Conservation (phyloP, 192 early-diverging fungal species). For the Backusella parvicylindrica region DNA sequence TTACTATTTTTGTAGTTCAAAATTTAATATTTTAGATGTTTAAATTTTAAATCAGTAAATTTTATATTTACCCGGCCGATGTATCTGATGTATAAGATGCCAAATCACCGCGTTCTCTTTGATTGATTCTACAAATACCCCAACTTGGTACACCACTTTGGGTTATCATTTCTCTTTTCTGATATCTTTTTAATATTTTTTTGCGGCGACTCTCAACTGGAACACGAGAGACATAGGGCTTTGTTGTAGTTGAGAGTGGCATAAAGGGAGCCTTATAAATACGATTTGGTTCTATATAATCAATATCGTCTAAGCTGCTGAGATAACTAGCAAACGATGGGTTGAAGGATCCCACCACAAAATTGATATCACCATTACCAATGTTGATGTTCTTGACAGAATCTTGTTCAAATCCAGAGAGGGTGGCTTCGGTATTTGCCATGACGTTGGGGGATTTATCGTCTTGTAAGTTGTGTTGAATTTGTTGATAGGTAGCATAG, state of each 20-base stretch:
- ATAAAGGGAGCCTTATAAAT: constrained; percentile 10
- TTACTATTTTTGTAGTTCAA: not conserved
- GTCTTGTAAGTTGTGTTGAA: not conserved
- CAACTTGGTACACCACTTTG: constrained; percentile 30
- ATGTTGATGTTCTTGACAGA: not conserved
- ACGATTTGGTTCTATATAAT: constrained; percentile 29
- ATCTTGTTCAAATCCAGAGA: not conserved
- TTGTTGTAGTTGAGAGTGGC: not conserved
- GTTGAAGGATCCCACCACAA: constrained; percentile 16
- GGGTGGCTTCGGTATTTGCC: not conserved
- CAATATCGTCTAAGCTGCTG: constrained; percentile 2
- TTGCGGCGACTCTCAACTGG: not conserved
- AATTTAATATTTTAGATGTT: not conserved
- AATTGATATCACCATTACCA: not conserved
- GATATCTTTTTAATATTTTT: not conserved
- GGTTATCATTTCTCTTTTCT: not conserved
- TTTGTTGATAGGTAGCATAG: not conserved
- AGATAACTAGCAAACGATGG: constrained; percentile 21
- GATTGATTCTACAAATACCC: constrained; percentile 46
- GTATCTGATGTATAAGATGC: constrained; percentile 51
- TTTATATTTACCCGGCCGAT: constrained; percentile 47
- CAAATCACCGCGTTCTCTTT: constrained; percentile 31
- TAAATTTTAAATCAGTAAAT: not conserved
- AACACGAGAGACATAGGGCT: not conserved
- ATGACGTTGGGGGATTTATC: not conserved